Conservation (phyloP, 305 asterid genomes). For the Fraxinus latifolia region DNA sequence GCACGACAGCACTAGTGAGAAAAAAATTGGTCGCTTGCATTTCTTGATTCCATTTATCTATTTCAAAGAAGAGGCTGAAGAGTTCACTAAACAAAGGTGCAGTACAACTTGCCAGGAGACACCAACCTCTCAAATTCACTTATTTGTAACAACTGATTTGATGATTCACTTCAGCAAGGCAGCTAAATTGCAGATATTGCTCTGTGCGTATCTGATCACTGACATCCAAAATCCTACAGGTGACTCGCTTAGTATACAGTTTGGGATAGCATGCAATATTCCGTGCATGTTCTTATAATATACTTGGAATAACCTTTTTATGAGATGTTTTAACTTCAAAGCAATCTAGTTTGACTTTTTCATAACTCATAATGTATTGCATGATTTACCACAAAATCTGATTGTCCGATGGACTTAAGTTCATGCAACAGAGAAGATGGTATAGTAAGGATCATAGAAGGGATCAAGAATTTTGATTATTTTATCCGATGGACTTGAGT, state of each 20-base stretch:
- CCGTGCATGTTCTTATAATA: neutral
- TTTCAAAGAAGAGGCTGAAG: neutral
- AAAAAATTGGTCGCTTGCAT: neutral
- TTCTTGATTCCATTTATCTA: neutral
- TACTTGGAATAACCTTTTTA: neutral
- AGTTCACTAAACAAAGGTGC: neutral
- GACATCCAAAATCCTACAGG: neutral
- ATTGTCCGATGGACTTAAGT: neutral
- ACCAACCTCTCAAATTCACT: neutral
- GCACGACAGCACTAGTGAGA: neutral
- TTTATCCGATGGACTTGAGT: neutral
- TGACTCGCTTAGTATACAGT: neutral
- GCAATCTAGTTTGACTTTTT: neutral
- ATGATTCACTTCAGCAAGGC: neutral
- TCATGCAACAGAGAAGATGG: neutral
- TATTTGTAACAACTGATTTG: neutral
- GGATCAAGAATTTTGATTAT: neutral
- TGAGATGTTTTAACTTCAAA: neutral
- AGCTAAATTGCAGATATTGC: neutral
- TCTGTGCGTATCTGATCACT: neutral
- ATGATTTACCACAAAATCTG: neutral
- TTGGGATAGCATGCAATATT: neutral
- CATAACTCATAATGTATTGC: neutral
- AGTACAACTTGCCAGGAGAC: neutral
- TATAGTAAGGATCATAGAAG: neutral